Base-by-base conservation (phyloP, 2,329 filamentous ascomycete species). In the Neurospora crassa region DNA sequence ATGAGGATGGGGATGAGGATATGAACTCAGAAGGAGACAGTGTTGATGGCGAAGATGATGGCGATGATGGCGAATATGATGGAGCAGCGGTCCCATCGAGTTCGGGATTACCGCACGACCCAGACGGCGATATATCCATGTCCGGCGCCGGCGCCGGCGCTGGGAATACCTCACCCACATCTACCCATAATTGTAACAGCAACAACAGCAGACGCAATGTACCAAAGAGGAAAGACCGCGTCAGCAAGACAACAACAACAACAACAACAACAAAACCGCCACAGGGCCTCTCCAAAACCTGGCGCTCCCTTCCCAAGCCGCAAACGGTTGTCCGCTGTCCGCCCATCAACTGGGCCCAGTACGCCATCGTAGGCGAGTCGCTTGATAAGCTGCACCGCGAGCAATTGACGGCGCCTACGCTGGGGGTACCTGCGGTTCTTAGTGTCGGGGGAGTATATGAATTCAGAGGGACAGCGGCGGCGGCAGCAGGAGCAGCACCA, bases 291-390 rank as follows among this genome's bases (percentile, higher is more conserved):
- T 53, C 47, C 47, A 53, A 53, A 53, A 29, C 82, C 2, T 94
- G 94, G 83, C 83, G 87, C 2, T 82, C 82, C 20, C 87, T 97
- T 16, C 94, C 94, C 0, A 87, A 86, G 16, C 89, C 92, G 7
- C 95, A 97, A 80, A 92, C 92, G 75, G 84, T 98, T 0, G 90
- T 96, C 37, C 90, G 94, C 53, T 93, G 91, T 82, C 95, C 95
- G 10, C 91, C 93, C 10, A 90, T 98, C 78, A 97, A 97, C 83
- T 98, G 95, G 95, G 89, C 90, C 14, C 94, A 97, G 78, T 98
- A 98, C 80, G 92, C 93, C 76, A 86, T 97, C n/a, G 89, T 96
- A 3, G 94, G 93, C 68, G 91, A 92, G 72, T 89, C 92, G 1
- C 84, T 97, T 43, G 93, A 97, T 80, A 92, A 90, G 79, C 84